Evolutionary conservation across 106 monocot species (phyloP).

Genomic region (Chionographis japonica): DNA sequence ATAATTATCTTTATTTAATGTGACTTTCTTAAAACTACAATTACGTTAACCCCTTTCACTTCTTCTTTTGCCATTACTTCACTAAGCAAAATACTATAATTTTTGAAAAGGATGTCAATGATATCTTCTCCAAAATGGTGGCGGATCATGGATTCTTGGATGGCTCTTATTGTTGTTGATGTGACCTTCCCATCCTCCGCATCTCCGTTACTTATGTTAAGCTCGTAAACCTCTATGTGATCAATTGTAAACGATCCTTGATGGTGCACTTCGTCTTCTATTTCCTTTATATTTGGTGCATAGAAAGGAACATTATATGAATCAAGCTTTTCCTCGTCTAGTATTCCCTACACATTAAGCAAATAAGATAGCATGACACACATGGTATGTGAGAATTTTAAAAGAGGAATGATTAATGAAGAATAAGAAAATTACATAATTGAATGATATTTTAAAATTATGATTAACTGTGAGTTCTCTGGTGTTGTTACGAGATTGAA

Average conservation of each 20-base stretch:
- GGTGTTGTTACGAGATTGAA: too few species aligned
- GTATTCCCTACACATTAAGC: constrained; percentile 22
- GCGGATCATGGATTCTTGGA: constrained; percentile 65
- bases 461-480: too few species aligned
- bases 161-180: constrained; percentile 55
- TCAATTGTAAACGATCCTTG: constrained; percentile 60
- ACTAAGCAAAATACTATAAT: constrained; percentile 35
- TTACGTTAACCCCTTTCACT: constrained; percentile 25
- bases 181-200: constrained; percentile 25
- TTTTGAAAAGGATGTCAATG: constrained; percentile 45
- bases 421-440: not conserved
- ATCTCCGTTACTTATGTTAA: constrained; percentile 20
- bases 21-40: constrained; percentile 39
- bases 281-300: constrained; percentile 53
- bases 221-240: constrained; percentile 32
- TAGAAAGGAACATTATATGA: constrained; percentile 74
- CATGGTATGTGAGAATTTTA: not conserved
- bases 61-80: constrained; percentile 34
- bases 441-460: not conserved
- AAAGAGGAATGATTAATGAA: too few species aligned
- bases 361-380: not conserved
- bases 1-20: constrained; percentile 1
- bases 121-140: constrained; percentile 62
- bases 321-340: constrained; percentile 47
- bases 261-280: constrained; percentile 40